Evolutionary conservation across 106 monocot genomes (phyloP).

Genomic region (Cymbidium sinense): DNA sequence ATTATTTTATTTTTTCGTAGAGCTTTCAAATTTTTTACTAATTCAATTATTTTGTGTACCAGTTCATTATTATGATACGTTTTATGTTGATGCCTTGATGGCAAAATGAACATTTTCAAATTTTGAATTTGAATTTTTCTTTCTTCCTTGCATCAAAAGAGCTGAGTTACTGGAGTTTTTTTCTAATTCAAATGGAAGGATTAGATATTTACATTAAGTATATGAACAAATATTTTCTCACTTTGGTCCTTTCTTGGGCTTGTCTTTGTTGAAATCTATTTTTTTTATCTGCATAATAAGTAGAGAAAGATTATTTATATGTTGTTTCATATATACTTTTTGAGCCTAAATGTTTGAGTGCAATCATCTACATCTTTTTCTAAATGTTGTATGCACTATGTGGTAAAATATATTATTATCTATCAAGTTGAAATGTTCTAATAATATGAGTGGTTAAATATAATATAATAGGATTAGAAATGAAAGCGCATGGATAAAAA

Average conservation of each 20-base stretch:
- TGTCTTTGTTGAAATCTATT: neutral
- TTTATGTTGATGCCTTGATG: neutral
- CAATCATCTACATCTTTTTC: neutral
- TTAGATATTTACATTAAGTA: too few relatives aligned
- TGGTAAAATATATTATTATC: neutral
- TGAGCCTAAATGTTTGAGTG: too few relatives aligned
- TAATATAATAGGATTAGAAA: neutral
- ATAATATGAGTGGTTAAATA: neutral
- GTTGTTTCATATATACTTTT: too few relatives aligned
- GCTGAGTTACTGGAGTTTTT: neutral
- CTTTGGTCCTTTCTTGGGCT: neutral
- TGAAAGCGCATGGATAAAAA: neutral
- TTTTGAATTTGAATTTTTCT: neutral
- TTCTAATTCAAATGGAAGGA: too few relatives aligned
- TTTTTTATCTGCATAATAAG: neutral
- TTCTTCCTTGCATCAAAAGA: neutral
- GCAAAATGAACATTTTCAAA: neutral
- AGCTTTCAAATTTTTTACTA: neutral
- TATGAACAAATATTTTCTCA: too few relatives aligned
- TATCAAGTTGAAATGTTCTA: neutral
- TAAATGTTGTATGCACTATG: neutral
- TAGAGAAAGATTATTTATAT: neutral
- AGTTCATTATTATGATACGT: neutral
- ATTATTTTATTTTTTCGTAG: neutral
- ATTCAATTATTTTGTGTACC: neutral